Base-by-base conservation (phyloP, 345 rosid species). In the Aegle marmelos region DNA sequence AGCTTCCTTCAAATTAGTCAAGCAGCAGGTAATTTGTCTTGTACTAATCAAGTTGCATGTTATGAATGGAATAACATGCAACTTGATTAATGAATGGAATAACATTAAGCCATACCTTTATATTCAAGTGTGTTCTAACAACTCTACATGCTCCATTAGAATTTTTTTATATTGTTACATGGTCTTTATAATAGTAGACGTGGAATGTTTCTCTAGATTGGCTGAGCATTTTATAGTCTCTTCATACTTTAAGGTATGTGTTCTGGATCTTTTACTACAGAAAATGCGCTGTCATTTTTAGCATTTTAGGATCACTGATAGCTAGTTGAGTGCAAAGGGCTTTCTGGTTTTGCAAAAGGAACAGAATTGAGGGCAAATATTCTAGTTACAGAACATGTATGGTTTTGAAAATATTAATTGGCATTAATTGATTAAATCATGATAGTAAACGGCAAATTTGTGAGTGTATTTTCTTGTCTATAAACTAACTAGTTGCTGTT, bases 1-100 rank as follows among this genome's bases (percentile, higher is more conserved):
- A 83, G 95, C 99, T 68, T 89, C 83, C 73, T 82, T 74, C 57
- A 96, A 91, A 83, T 84, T 95, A 74, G 81, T 81, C 61, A 88
- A 81, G 82, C 97, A 94, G 80, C 97, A 88, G 87, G 98, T 93
- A 64, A 13, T 31, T 82, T 58, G 36, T 64, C 11, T 63, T 72
- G 41, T 24, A 27, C 6, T 16, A 21, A 4, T 48, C 72, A 22
- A 16, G n/a, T 68, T 25, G 24, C 11, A 25, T 69, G 6, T 27
- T 68, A 41, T 16, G 14, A 56, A 72, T 33, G 63, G 37, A 25
- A 68, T 45, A 54, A 27, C 34, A 68, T 68, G n/a, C n/a, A n/a
- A n/a, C n/a, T n/a, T n/a, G n/a, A n/a, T n/a, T n/a, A n/a, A 41
- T 16, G 14, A 56, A 72, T 33, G 63, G 37, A 25, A 68, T 45